A percentile compares a stretch with the other conserved stretches of the same genome.
Evolutionary conservation across 768 basidiomycete species (phyloP).

Genomic region (Lentinula aciculospora): DNA sequence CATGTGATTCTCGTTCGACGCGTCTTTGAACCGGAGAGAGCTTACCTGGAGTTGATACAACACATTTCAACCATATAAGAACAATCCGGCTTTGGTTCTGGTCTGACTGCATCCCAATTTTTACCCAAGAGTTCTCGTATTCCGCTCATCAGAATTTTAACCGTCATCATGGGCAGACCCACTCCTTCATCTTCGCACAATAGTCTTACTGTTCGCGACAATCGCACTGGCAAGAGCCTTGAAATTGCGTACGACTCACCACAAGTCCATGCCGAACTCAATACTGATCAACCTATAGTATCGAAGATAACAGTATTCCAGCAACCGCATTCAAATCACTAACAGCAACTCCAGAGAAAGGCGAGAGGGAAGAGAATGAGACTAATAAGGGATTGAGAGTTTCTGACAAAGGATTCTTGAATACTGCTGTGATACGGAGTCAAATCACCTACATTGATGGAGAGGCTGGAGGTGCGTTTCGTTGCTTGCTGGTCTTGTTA

Average conservation of each 20-base stretch:
- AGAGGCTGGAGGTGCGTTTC: constrained; percentile 61
- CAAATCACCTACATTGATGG: constrained; percentile 91
- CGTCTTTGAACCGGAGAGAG: neutral
- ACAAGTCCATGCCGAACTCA: neutral
- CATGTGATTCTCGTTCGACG: constrained; percentile 5
- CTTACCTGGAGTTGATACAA: neutral
- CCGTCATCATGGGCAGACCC: constrained; percentile 11
- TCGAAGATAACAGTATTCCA: constrained; percentile 71
- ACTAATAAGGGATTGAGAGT: constrained; percentile 78
- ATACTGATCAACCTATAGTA: constrained; percentile 34
- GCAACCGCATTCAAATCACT: constrained; percentile 82
- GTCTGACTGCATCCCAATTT: neutral
- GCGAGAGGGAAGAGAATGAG: constrained; percentile 77
- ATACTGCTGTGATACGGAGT: constrained; percentile 76
- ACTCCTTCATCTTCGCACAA: constrained; percentile 14
- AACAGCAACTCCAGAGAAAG: constrained; percentile 46
- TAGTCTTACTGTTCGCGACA: constrained; percentile 68
- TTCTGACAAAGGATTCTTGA: constrained; percentile 75
- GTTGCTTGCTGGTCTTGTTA: neutral
- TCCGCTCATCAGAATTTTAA: neutral
- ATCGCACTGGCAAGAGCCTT: constrained; percentile 79
- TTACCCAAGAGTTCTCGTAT: neutral
- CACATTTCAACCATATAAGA: neutral
- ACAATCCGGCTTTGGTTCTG: neutral
- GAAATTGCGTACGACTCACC: constrained; percentile 49